Evolutionary conservation across 2,329 filamentous ascomycete species (phyloP).

Genomic region (Cryoendolithus antarcticus): DNA sequence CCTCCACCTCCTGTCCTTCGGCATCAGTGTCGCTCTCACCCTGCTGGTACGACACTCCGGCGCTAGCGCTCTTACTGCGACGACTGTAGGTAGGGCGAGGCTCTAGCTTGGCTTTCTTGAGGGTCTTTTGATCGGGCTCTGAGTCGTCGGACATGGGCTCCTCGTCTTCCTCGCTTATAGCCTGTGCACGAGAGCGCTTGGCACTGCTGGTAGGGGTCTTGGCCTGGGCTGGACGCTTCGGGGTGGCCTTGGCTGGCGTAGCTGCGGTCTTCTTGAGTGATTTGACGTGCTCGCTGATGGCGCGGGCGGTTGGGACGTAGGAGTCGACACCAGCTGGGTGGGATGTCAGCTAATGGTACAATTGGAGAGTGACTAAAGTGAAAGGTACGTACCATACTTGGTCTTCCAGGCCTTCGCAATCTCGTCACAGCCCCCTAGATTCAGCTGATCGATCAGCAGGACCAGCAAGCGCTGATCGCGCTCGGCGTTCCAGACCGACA

Average conservation of each 20-base stretch:
- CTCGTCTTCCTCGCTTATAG: constrained; percentile 8
- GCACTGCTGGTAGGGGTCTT: constrained; percentile 6
- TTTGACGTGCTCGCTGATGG: constrained; percentile 13
- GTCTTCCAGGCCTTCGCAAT: constrained; percentile 7
- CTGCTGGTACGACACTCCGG: constrained; percentile 5
- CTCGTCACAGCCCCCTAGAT: constrained; percentile 9
- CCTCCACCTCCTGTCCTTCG: constrained; percentile 1
- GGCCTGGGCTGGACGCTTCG: neutral
- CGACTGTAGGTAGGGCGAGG: constrained; percentile 9
- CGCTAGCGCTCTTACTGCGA: constrained; percentile 5
- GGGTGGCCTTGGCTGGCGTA: constrained; percentile 4
- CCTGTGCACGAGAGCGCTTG: constrained; percentile 7
- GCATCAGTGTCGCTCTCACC: constrained; percentile 3
- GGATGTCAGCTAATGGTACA: neutral
- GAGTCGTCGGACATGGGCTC: constrained; percentile 13
- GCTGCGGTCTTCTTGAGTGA: constrained; percentile 7
- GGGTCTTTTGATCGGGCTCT: constrained; percentile 9
- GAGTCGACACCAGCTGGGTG: constrained; percentile 7
- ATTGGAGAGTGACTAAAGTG: neutral
- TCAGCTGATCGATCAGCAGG: constrained; percentile 10
- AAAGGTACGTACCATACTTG: constrained; percentile 6
- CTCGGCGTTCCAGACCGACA: constrained; percentile 14
- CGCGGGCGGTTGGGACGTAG: constrained; percentile 8
- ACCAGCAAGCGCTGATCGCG: constrained; percentile 15
- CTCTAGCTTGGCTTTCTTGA: constrained; percentile 4